Evolutionary conservation across 331 rosid species (phyloP).

Genomic region (Telfairia occidentalis): DNA sequence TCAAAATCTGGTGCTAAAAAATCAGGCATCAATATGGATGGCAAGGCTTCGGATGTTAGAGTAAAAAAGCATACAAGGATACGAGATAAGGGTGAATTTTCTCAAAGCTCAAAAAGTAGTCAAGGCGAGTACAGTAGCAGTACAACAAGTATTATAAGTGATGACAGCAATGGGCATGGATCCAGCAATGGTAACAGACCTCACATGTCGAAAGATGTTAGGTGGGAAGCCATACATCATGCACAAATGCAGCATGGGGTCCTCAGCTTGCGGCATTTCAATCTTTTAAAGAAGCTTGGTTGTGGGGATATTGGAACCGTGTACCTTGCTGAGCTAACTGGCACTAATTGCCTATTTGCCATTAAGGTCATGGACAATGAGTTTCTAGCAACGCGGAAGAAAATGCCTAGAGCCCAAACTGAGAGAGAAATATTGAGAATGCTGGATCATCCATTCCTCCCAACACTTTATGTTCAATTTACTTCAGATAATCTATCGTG

Average conservation of each 20-base stretch:
- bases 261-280: slow-evolving; percentile 66
- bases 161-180: slow-evolving; percentile 70
- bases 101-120: slow-evolving; percentile 92
- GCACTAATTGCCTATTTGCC: slow-evolving; percentile 75
- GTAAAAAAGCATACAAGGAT: slow-evolving; percentile 38
- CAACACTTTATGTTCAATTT: slow-evolving; percentile 76
- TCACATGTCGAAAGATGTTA: slow-evolving; percentile 93
- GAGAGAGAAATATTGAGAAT: slow-evolving; percentile 87
- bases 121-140: slow-evolving; percentile 90
- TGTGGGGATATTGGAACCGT: slow-evolving; percentile 97
- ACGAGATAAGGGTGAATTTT: slow-evolving; percentile 68
- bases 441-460: slow-evolving; percentile 97
- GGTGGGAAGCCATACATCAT: slow-evolving; percentile 83
- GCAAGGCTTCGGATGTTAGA: slow-evolving; percentile 28
- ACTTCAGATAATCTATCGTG: slow-evolving; percentile 87
- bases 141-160: slow-evolving; percentile 82
- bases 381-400: slow-evolving; percentile 79
- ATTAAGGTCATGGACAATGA: slow-evolving; percentile 98
- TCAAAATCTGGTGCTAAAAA: slow-evolving; percentile 27
- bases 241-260: slow-evolving; percentile 55
- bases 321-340: slow-evolving; percentile 78
- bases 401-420: slow-evolving; percentile 93
- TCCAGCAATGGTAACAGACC: slow-evolving; percentile 86
- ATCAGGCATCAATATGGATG: slow-evolving; percentile 26
- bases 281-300: slow-evolving; percentile 92